Evolutionary conservation across 768 basidiomycete species (phyloP).

Genomic region (Clitopilus passeckerianus): DNA sequence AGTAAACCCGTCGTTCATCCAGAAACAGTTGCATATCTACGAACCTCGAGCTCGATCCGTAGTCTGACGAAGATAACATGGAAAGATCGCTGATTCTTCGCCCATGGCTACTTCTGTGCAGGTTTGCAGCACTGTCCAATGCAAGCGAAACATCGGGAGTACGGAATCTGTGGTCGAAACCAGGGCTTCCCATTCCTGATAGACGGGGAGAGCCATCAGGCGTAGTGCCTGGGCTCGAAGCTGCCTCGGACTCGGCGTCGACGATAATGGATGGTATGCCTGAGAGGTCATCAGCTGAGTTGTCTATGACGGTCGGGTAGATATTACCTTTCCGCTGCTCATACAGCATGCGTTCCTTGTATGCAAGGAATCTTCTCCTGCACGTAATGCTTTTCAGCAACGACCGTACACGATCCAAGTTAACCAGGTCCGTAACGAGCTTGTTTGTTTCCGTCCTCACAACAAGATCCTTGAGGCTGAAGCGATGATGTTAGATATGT

Average conservation of each 20-base stretch:
- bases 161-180: conserved; percentile 18
- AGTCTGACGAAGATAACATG: conserved; percentile 34
- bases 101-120: conserved; percentile 42
- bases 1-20: background rate
- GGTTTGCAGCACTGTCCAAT: conserved; percentile 36
- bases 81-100: conserved; percentile 57
- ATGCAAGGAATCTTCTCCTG: conserved; percentile 61
- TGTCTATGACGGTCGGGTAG: background rate
- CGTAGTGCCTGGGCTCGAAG: conserved; percentile 40
- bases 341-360: conserved; percentile 37
- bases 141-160: conserved; percentile 44
- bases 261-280: conserved; percentile 74
- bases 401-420: conserved; percentile 80
- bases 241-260: conserved; percentile 49
- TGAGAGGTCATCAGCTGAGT: conserved; percentile 14
- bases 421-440: conserved; percentile 78
- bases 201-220: conserved; percentile 8
- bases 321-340: conserved; percentile 34
- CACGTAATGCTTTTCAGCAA: conserved; percentile 71
- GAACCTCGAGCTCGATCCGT: background rate
- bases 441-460: conserved; percentile 70
- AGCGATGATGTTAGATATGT: conserved; percentile 8
- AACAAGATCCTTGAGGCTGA: conserved; percentile 78
- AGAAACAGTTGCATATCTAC: background rate
- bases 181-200: background rate